phyloP scores from a whole-genome alignment of 108 stramenopile species.

The Mediolabrus comicus region DNA sequence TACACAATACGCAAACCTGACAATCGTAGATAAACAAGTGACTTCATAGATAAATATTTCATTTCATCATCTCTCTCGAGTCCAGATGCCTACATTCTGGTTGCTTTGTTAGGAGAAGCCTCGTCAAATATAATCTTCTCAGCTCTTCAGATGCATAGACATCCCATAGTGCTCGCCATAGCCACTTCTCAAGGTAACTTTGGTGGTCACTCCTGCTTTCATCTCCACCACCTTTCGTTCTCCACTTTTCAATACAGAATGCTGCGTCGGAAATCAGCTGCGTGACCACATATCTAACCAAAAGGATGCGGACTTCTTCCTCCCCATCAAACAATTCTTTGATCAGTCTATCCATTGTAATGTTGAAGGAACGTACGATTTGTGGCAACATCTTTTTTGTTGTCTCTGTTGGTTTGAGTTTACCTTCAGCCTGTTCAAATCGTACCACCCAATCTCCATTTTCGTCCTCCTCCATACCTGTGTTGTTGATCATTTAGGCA shows the following conservation, averaged over 20 bases:
- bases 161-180: constrained; percentile 67
- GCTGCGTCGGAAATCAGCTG: constrained; percentile 71
- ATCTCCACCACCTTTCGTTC: constrained; percentile 69
- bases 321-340: constrained; percentile 68
- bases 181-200: constrained; percentile 49
- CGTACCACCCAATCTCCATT: constrained; percentile 68
- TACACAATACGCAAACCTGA: too few species aligned
- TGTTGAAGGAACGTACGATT: constrained; percentile 64
- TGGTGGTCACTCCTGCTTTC: constrained; percentile 50
- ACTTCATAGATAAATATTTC: too few species aligned
- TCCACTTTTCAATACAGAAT: constrained; percentile 71
- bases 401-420: constrained; percentile 49
- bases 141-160: constrained; percentile 33
- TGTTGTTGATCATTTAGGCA: background rate
- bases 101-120: constrained; percentile 2
- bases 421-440: constrained; percentile 49
- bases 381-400: constrained; percentile 58
- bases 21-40: too few species aligned
- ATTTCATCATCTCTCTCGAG: background rate
- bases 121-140: constrained; percentile 18
- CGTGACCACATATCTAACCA: constrained; percentile 60
- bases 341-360: constrained; percentile 54
- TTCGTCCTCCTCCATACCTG: constrained; percentile 75
- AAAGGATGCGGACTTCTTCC: constrained; percentile 53
- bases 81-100: background rate